phyloP scores from a whole-genome alignment of 495 filamentous ascomycete genomes.

The Talaromyces nanjingensis region DNA sequence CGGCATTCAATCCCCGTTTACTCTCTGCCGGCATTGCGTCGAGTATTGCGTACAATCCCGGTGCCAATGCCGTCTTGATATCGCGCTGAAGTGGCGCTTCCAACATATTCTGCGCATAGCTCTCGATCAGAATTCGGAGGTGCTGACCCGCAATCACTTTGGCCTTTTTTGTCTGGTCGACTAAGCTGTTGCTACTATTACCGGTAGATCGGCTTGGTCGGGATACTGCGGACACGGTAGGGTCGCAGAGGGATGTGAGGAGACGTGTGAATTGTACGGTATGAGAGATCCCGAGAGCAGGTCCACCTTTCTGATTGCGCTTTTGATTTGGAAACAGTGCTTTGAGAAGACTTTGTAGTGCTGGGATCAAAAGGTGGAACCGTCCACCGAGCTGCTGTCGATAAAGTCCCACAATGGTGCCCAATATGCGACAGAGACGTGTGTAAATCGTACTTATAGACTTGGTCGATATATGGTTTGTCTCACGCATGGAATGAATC shows the following conservation, averaged over 20 bases:
- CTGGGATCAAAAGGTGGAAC: conserved; percentile 60
- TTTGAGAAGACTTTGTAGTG: conserved; percentile 56
- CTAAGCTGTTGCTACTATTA: conserved; percentile 35
- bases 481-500: neutral
- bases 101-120: conserved; percentile 64
- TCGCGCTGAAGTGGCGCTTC: conserved; percentile 44
- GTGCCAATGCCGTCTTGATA: conserved; percentile 61
- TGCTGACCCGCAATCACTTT: conserved; percentile 69
- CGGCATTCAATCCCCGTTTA: conserved; percentile 60
- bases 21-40: conserved; percentile 59
- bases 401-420: conserved; percentile 48
- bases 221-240: conserved; percentile 64
- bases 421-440: conserved; percentile 52
- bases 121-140: conserved; percentile 63
- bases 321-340: conserved; percentile 54
- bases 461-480: neutral
- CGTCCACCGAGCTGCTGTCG: conserved; percentile 62
- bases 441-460: conserved; percentile 24
- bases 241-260: conserved; percentile 71
- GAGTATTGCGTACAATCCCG: conserved; percentile 64
- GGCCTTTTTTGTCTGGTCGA: conserved; percentile 69
- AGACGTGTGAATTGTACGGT: conserved; percentile 62
- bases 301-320: conserved; percentile 17
- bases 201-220: conserved; percentile 27
- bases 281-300: conserved; percentile 38